Evolutionary conservation across 192 early-diverging fungal genomes (phyloP), one percentile per base, ranked within the genome.

Genomic region (Mortierella claussenii): DNA sequence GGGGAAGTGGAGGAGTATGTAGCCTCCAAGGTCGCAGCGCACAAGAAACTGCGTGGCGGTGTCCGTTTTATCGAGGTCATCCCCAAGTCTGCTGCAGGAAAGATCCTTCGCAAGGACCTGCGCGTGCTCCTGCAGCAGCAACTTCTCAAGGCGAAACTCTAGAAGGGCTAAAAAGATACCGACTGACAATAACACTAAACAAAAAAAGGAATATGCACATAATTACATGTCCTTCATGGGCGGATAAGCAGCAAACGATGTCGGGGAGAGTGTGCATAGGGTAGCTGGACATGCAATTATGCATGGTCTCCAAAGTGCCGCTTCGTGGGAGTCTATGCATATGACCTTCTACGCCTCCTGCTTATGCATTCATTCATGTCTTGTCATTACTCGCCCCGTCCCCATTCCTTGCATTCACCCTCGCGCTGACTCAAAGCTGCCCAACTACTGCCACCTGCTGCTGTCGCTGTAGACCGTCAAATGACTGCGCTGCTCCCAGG

Each of bases 31-130:
- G 87, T 93, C 13, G 90, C 92, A 0, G 58, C 74, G 15, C 89
- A 93, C 79, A 96, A 96, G 83, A 76, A 84, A 49, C 73, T 98
- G 33, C 83, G 92, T 43, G 96, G 94, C 10, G 93, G 92, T 9
- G 86, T 94, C 8, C 79, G 70, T 3, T 87, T 94, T 52, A 82
- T 93, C 53, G 87, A 90, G 28, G 79, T 64, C 26, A 86, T 96
- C 34, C 94, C 93, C 33, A 92, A 93, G 60, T 87, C 87, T 56
- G 87, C 91, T 1, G 84, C 90, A 3, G 96, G 94, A 51, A 96
- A 96, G 79, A 94, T 96, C 44, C 80, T 97, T 69, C 85, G 94
- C 47, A 81, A 84, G 21, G 85, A 90, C n/a, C 75, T 97, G 46
- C 85, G 87, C 52, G 65, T 55, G 17, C 17, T 75, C 6, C 44